These are phyloP conservation scores for Perkinsus olseni DNA, from an alignment of 169 alveolate genomes.

Conservation along the genomic window DNA sequence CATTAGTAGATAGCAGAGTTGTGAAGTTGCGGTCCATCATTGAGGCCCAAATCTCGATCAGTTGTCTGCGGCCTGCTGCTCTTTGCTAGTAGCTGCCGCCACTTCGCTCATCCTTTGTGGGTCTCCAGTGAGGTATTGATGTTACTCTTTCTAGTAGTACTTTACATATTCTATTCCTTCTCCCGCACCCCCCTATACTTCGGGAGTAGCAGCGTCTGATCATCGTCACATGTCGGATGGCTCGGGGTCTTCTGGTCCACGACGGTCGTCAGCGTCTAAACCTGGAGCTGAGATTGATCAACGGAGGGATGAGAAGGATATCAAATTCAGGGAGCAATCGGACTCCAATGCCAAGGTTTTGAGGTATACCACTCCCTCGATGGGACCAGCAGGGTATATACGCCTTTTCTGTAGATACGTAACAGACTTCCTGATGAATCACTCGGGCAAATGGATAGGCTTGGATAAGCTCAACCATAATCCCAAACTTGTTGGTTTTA, in stretches of 20 bases:
- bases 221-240: background rate
- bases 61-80: too few species aligned
- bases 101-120: too few species aligned
- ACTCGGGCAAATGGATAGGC: background rate
- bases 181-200: background rate
- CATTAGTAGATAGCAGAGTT: too few species aligned
- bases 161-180: background rate
- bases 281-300: background rate
- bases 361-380: background rate
- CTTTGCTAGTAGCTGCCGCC: too few species aligned
- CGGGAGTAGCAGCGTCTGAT: background rate
- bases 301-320: background rate
- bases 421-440: background rate
- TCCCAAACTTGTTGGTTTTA: background rate
- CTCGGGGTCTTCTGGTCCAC: background rate
- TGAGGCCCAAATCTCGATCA: too few species aligned
- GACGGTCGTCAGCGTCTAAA: background rate
- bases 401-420: background rate
- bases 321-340: background rate
- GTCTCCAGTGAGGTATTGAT: too few species aligned
- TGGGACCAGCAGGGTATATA: background rate
- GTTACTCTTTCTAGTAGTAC: too few species aligned
- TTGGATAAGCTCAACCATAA: background rate
- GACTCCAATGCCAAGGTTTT: background rate
- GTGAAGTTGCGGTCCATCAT: too few species aligned